These are phyloP conservation scores for Spatholobus suberectus DNA, from an alignment of 306 rosid genomes.

Conservation along the genomic window DNA sequence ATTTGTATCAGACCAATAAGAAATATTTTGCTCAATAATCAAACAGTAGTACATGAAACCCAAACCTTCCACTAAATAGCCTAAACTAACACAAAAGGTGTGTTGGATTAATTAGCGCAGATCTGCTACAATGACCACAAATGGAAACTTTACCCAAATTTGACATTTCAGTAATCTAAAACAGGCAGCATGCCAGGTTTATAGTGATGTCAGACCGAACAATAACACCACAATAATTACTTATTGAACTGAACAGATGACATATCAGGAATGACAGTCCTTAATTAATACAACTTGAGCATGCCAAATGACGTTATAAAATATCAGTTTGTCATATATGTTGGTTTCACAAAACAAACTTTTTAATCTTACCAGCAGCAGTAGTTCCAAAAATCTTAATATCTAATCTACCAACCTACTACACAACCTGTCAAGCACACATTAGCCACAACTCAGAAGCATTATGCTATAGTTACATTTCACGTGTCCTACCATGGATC, in stretches of 20 bases:
- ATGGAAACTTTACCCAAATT: neutral
- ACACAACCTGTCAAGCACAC: neutral
- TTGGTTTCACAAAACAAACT: neutral
- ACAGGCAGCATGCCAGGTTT: slow-evolving; percentile 15
- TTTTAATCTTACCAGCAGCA: neutral
- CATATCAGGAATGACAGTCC: slow-evolving; percentile 6
- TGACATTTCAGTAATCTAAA: neutral
- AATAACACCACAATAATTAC: neutral
- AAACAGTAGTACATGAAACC: slow-evolving; percentile 20
- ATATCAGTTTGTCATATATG: neutral
- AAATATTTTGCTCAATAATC: neutral
- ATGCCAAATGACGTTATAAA: neutral
- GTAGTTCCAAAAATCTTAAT: slow-evolving; percentile 4
- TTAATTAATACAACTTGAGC: neutral
- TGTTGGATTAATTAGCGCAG: slow-evolving; percentile 16
- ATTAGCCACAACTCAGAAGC: slow-evolving; percentile 17
- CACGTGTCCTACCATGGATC: neutral
- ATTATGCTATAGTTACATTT: slow-evolving; percentile 27
- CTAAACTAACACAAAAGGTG: neutral
- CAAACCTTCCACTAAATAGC: slow-evolving; percentile 14
- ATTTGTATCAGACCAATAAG: slow-evolving; percentile 1
- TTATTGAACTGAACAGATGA: neutral
- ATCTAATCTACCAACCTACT: slow-evolving; percentile 16
- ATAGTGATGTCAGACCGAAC: slow-evolving; percentile 22
- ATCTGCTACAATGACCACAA: slow-evolving; percentile 2